These are phyloP conservation scores for Hymenoscyphus linearis DNA, from an alignment of 2,329 filamentous ascomycete genomes.

Conservation along the genomic window DNA sequence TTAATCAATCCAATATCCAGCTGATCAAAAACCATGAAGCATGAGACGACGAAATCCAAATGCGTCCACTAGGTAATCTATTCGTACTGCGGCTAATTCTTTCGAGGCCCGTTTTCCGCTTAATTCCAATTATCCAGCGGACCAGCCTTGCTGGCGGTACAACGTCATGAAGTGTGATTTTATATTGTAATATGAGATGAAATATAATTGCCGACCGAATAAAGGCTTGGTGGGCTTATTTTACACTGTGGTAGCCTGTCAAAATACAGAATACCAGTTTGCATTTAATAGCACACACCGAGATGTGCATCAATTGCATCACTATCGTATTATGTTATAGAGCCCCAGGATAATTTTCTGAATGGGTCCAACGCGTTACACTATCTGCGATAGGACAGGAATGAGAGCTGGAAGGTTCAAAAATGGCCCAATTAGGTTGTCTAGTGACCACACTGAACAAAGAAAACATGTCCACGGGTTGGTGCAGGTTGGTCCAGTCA, in stretches of 20 bases:
- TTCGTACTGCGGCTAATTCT: slow-evolving; percentile 5
- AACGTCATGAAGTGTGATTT: slow-evolving; percentile 1
- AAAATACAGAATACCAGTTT: neutral
- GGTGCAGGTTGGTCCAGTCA: neutral
- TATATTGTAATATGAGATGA: neutral
- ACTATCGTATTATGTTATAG: neutral
- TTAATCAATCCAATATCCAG: slow-evolving; percentile 3
- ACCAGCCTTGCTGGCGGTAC: neutral
- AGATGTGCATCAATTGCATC: neutral
- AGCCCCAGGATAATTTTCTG: neutral
- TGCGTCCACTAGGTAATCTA: slow-evolving; percentile 1
- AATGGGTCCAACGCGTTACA: neutral
- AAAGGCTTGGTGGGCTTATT: neutral
- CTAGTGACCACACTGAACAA: neutral
- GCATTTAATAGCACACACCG: neutral
- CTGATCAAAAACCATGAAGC: slow-evolving; percentile 1
- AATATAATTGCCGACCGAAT: neutral
- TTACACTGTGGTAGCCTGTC: neutral
- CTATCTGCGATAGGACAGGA: neutral
- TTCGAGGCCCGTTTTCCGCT: slow-evolving; percentile 1
- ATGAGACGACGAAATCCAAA: neutral
- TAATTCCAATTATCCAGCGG: slow-evolving; percentile 9
- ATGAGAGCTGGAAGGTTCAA: neutral
- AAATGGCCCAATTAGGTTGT: neutral
- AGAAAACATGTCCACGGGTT: no score